Conservation (phyloP, 495 filamentous ascomycete genomes). For the Xylaria castorea region DNA sequence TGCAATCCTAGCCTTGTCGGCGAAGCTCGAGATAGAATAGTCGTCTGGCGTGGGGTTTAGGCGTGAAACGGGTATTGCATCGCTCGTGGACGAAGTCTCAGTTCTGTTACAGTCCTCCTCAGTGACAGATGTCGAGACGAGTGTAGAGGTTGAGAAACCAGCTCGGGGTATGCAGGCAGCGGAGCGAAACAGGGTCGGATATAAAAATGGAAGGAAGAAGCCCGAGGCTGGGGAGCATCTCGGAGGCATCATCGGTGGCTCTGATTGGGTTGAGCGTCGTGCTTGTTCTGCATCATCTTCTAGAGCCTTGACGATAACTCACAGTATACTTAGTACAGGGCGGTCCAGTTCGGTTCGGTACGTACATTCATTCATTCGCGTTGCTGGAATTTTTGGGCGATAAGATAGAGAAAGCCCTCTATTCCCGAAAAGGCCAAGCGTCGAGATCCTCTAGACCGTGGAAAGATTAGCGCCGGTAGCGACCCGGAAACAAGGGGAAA, state of each 20-base stretch:
- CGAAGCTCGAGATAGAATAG: slow-evolving; percentile 81
- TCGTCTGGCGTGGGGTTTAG: slow-evolving; percentile 82
- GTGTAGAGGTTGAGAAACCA: slow-evolving; percentile 34
- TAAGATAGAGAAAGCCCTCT: slow-evolving; percentile 16
- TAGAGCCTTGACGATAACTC: not conserved
- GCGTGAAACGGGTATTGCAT: slow-evolving; percentile 57
- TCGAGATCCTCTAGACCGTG: not conserved
- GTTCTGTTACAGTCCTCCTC: slow-evolving; percentile 43
- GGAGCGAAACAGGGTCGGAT: slow-evolving; percentile 60
- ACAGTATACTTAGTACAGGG: not conserved
- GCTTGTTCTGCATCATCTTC: not conserved
- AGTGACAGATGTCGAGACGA: slow-evolving; percentile 32
- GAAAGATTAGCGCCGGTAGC: slow-evolving; percentile 19
- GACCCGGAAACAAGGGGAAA: slow-evolving; percentile 20
- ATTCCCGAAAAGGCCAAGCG: not conserved
- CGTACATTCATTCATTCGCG: not conserved
- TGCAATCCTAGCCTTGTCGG: slow-evolving; percentile 80
- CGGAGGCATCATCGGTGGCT: slow-evolving; percentile 50
- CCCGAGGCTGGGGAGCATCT: slow-evolving; percentile 50
- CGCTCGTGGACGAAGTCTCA: slow-evolving; percentile 36
- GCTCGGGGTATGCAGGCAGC: slow-evolving; percentile 38
- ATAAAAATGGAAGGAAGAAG: slow-evolving; percentile 69
- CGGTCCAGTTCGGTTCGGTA: not conserved
- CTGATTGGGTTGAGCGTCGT: slow-evolving; percentile 2
- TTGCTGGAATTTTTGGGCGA: slow-evolving; percentile 5